Conservation (phyloP, 2,329 filamentous ascomycete species). For the Fusarium goolgardi region DNA sequence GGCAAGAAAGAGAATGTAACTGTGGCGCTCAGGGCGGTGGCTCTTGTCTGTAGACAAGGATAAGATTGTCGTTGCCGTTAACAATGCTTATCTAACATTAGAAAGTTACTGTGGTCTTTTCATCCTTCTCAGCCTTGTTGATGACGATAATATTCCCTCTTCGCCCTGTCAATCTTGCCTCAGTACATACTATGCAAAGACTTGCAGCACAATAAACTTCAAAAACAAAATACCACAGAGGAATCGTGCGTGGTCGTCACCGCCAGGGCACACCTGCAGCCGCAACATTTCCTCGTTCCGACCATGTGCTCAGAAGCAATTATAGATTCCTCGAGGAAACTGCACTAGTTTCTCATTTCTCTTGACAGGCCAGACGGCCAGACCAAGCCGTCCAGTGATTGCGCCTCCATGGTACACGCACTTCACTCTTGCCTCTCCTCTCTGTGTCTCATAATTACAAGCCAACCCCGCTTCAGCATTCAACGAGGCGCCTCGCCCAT, state of each 20-base stretch:
- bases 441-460: slow-evolving; percentile 30
- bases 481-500: slow-evolving; percentile 16
- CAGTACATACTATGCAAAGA: background rate
- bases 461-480: slow-evolving; percentile 36
- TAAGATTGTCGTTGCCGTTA: slow-evolving; percentile 14
- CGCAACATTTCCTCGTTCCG: slow-evolving; percentile 26
- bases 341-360: slow-evolving; percentile 41
- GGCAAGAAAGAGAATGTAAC: background rate
- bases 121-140: slow-evolving; percentile 8
- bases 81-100: slow-evolving; percentile 1
- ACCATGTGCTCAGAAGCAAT: slow-evolving; percentile 47
- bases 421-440: slow-evolving; percentile 12
- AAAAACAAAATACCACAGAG: background rate
- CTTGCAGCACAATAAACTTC: background rate
- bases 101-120: slow-evolving; percentile 3
- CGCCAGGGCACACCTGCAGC: slow-evolving; percentile 10
- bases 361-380: slow-evolving; percentile 2
- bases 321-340: slow-evolving; percentile 50
- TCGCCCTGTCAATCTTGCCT: slow-evolving; percentile 21
- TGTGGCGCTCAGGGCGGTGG: slow-evolving; percentile 17
- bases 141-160: slow-evolving; percentile 15
- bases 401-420: slow-evolving; percentile 4
- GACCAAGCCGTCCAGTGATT: slow-evolving; percentile 25
- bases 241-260: slow-evolving; percentile 22
- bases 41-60: slow-evolving; percentile 21